Base-by-base conservation (phyloP, 345 rosid species). In the Gossypium thurberi region DNA sequence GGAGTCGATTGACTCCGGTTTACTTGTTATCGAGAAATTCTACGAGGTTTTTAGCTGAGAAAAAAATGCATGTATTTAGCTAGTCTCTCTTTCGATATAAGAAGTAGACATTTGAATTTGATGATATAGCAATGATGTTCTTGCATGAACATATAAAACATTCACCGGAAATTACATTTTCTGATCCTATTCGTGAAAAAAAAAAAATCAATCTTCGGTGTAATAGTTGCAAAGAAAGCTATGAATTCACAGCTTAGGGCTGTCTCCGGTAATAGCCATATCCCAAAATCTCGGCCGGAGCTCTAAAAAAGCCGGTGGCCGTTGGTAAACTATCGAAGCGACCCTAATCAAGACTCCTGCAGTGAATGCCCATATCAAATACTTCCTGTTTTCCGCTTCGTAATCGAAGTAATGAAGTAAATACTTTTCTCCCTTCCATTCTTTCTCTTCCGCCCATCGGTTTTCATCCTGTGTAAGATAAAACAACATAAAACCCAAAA, bases 1-100 rank as follows among this genome's bases (percentile, higher is more conserved):
- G 87, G 99, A 95, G 75, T 92, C 98, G 2, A 91, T 95, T 2
- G 98, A 92, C 83, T 95, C 97, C 0, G 98, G 99, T 76, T 84
- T 95, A 61, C 90, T 95, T 4, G 86, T 95, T 65, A 82, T 85
- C 0, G 98, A 92, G 85, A 92, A 95, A 79, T 92, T 92, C 68
- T 88, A 94, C 11, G 97, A 95, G 77, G 82, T 95, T 80, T 95
- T 92, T 67, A 85, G 82, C 67, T 94, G 87, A 94, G 15, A 10
- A 66, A 58, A 33, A 63, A 18, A 1, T 51, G 51, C 48, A 44
- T 44, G 11, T 8, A 44, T 8, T 40, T 26, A 15, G 6, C 62
- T 33, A 40, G 42, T 12, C 17, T 25, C 64, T 21, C 7, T 58
- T 51, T 67, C 58, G 18, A 17, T 28, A 25, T 14, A 63, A 46